These are phyloP conservation scores for Ogataea allantospora DNA, from an alignment of 805 yeast genomes.

Conservation along the genomic window DNA sequence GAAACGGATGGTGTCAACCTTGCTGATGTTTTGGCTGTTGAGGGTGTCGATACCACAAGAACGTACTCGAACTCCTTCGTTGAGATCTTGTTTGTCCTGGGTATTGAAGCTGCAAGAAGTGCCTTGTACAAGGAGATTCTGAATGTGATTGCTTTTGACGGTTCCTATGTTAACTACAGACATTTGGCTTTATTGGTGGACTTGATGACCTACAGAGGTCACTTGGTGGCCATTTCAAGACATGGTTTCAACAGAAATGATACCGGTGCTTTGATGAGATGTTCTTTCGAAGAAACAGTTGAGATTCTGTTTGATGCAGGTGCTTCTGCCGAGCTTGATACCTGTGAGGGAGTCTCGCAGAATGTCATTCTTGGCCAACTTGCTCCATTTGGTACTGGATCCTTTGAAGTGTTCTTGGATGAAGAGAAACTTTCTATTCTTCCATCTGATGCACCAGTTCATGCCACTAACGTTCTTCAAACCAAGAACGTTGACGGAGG, in stretches of 20 bases:
- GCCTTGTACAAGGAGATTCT: conserved; percentile 91
- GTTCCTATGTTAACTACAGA: conserved; percentile 98
- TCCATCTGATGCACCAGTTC: conserved; percentile 46
- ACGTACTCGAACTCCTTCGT: conserved; percentile 96
- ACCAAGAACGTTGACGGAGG: conserved; percentile 64
- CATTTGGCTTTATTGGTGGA: conserved; percentile 97
- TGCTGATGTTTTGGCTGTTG: conserved; percentile 90
- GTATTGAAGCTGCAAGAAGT: conserved; percentile 97
- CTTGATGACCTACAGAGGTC: conserved; percentile 98
- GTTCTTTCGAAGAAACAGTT: conserved; percentile 98
- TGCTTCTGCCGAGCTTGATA: conserved; percentile 96
- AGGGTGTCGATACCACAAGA: conserved; percentile 89
- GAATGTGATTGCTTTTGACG: conserved; percentile 98
- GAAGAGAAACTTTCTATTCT: conserved; percentile 75
- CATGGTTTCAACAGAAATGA: conserved; percentile 99
- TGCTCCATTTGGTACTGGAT: conserved; percentile 99
- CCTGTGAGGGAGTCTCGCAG: conserved; percentile 97
- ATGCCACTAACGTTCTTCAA: conserved; percentile 40
- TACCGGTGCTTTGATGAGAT: conserved; percentile 98
- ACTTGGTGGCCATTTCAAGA: conserved; percentile 97
- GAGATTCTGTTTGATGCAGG: conserved; percentile 98
- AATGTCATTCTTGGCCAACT: conserved; percentile 96
- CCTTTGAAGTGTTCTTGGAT: conserved; percentile 93
- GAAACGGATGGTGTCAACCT: conserved; percentile 98
- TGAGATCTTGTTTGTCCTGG: conserved; percentile 89